Base-by-base conservation (phyloP, 495 filamentous ascomycete genomes). In the Aspergillus sclerotioniger region DNA sequence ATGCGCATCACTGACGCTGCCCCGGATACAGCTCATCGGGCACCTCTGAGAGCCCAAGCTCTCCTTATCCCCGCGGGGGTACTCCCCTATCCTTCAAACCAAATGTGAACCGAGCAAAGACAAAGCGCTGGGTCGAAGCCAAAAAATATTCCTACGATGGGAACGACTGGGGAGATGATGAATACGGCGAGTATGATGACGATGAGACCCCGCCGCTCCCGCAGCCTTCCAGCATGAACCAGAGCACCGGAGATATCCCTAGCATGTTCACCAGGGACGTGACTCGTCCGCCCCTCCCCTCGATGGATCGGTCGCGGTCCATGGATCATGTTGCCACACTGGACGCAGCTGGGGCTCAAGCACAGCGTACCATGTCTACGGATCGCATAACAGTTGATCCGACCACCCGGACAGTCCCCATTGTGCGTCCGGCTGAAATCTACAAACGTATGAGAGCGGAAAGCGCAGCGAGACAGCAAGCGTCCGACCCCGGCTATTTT, bases 91-190 rank as follows among this genome's bases (percentile, higher is more conserved):
- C 83, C 44, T 90, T 84, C 71, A 84, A 80, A 65, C 82, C 92
- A 12, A 96, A 98, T 68, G 87, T 96, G 28, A 91, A 90, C 72
- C 89, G 94, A 56, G 79, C 87, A 32, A 96, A 96, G 75, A 97
- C 94, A 16, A 91, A 86, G 73, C 91, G 91, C 76, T 98, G 94
- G 94, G 87, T 92, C 10, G 87, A 96, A 64, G 94, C 94, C 20
- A 95, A 93, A 69, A 79, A 85, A 37, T 84, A 86, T 57, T 87
- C 87, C 57, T 98, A 98, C 65, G 94, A 92, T 65, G 94, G 92
- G 58, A 91, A 90, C 62, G 93, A 96, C 64, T 97, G 94, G 90
- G 94, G 91, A 43, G 89, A 88, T 48, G 89, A 90, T 33, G 89
- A 93, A 45, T 85, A 89, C 39, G 87, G 91, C 57, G 90, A 92